These are phyloP conservation scores for Periglandula ipomoeae DNA, from an alignment of 2,329 filamentous ascomycete species.

Conservation along the genomic window DNA sequence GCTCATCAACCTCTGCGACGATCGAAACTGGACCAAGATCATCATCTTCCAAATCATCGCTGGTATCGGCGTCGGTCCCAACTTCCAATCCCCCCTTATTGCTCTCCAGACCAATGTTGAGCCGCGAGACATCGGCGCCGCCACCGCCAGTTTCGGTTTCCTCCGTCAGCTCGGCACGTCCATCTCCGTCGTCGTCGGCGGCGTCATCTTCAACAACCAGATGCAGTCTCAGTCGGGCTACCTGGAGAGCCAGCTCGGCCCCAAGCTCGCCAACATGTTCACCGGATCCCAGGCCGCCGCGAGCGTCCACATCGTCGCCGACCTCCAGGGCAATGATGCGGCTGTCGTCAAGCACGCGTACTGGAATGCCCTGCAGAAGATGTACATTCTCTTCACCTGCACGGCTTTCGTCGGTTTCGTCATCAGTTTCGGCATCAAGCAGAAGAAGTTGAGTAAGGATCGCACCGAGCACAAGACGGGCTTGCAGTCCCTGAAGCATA, in stretches of 20 bases:
- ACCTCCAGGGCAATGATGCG: constrained; percentile 36
- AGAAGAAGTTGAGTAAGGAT: constrained; percentile 42
- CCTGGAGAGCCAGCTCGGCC: constrained; percentile 41
- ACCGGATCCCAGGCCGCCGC: constrained; percentile 52
- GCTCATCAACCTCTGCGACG: constrained; percentile 51
- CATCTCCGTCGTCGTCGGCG: constrained; percentile 61
- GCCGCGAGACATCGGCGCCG: constrained; percentile 56
- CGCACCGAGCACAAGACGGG: constrained; percentile 52
- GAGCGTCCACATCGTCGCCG: constrained; percentile 47
- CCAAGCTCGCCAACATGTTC: constrained; percentile 39
- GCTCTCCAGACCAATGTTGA: constrained; percentile 56
- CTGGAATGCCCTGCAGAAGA: constrained; percentile 39
- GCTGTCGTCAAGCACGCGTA: constrained; percentile 36
- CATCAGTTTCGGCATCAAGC: constrained; percentile 37
- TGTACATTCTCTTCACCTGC: constrained; percentile 49
- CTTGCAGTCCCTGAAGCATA: constrained; percentile 31
- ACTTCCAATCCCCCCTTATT: constrained; percentile 61
- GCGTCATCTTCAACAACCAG: constrained; percentile 70
- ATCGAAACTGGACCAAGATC: constrained; percentile 44
- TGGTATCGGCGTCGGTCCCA: constrained; percentile 56
- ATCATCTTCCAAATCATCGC: constrained; percentile 54
- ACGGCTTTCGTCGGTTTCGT: constrained; percentile 38
- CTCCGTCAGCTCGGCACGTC: constrained; percentile 60
- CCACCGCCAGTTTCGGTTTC: constrained; percentile 58
- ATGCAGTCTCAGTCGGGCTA: constrained; percentile 48